These are phyloP conservation scores for Colletotrichum ledebouriae DNA, from an alignment of 2,329 filamentous ascomycete species.

Conservation along the genomic window DNA sequence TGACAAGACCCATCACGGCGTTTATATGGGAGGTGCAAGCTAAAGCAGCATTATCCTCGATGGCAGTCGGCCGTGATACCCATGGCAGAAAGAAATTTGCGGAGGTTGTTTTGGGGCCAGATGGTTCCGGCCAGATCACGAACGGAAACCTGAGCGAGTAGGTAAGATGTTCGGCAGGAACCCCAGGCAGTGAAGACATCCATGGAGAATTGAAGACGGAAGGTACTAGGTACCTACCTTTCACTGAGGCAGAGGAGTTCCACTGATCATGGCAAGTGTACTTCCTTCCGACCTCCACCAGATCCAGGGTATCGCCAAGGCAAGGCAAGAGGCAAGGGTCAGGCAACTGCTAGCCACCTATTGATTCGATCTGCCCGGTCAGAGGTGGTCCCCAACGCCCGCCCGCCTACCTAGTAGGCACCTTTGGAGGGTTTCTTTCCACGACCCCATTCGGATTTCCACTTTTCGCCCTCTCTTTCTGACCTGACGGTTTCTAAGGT, in stretches of 20 bases:
- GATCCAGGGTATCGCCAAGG: neutral
- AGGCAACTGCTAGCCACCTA: slow-evolving; percentile 19
- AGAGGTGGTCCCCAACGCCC: neutral
- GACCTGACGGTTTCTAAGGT: no score
- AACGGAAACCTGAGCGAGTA: slow-evolving; percentile 22
- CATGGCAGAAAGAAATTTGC: slow-evolving; percentile 1
- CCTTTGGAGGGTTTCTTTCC: slow-evolving; percentile 1
- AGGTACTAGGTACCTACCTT: neutral
- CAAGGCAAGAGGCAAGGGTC: neutral
- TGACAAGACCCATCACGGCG: slow-evolving; percentile 1
- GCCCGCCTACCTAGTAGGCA: no score
- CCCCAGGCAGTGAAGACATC: neutral
- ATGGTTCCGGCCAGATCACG: slow-evolving; percentile 10
- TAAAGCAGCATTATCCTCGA: slow-evolving; percentile 7
- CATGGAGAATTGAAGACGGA: neutral
- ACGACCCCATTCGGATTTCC: neutral
- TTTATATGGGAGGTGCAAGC: neutral
- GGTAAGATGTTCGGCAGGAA: neutral
- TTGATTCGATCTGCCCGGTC: neutral
- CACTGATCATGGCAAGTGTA: neutral
- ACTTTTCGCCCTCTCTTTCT: slow-evolving; percentile 5
- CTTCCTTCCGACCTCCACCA: slow-evolving; percentile 4
- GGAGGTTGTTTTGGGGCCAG: neutral
- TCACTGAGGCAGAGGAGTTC: no score
- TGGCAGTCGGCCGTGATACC: slow-evolving; percentile 7